These are phyloP conservation scores for Lactifluus pinguis DNA, from an alignment of 768 basidiomycete genomes.

Conservation along the genomic window DNA sequence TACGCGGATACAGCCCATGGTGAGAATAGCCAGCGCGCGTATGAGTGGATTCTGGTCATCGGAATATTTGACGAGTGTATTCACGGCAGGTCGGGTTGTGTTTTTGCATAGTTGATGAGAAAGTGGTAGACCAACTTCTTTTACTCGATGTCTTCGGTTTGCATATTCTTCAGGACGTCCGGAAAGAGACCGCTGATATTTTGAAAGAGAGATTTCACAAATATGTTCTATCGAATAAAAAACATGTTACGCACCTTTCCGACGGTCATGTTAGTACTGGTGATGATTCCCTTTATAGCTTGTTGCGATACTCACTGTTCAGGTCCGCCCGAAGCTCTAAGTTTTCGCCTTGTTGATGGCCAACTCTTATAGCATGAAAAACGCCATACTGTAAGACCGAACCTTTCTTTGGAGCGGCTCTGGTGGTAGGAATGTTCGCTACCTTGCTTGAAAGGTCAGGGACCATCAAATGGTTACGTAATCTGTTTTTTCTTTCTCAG, in stretches of 20 bases:
- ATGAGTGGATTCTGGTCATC: constrained; percentile 96
- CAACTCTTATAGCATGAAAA: background rate
- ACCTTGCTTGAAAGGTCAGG: too few relatives aligned
- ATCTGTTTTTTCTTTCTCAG: too few relatives aligned
- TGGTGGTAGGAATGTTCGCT: background rate
- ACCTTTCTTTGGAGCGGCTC: constrained; percentile 22
- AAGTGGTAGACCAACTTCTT: constrained; percentile 99
- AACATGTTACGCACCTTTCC: constrained; percentile 62
- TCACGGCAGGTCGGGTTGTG: constrained; percentile 99
- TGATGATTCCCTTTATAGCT: constrained; percentile 94
- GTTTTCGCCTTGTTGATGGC: constrained; percentile 59
- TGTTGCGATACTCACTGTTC: constrained; percentile 92
- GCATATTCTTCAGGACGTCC: constrained; percentile 99
- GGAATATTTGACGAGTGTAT: constrained; percentile 96
- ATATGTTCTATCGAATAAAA: background rate
- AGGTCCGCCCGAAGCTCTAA: constrained; percentile 91
- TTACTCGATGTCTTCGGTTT: constrained; percentile 98
- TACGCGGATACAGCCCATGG: constrained; percentile 94
- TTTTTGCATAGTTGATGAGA: constrained; percentile 99
- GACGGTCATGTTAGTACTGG: constrained; percentile 98
- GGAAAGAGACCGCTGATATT: constrained; percentile 94
- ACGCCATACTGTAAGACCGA: background rate
- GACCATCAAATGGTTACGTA: too few relatives aligned
- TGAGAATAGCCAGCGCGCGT: constrained; percentile 91
- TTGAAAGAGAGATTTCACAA: constrained; percentile 22